Evolutionary conservation across 192 early-diverging fungal species (phyloP).

Genomic region (Coemansia sp.): DNA sequence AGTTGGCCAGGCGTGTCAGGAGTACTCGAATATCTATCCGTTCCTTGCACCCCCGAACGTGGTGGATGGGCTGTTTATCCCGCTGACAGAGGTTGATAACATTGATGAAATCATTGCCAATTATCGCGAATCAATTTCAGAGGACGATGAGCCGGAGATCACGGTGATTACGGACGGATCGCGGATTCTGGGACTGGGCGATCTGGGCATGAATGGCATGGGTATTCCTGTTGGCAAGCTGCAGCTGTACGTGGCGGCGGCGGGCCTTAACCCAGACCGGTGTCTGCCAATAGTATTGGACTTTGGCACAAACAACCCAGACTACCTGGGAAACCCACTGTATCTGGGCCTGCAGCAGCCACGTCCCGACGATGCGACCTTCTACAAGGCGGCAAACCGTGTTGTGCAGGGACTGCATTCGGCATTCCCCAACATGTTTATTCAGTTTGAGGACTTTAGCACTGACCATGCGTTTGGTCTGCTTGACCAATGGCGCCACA

Average conservation of each 20-base stretch:
- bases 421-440: conserved; percentile 79
- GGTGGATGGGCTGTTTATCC: conserved; percentile 83
- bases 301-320: conserved; percentile 84
- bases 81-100: conserved; percentile 71
- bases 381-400: conserved; percentile 75
- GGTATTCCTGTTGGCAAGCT: conserved; percentile 95
- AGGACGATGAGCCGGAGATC: conserved; percentile 71
- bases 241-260: conserved; percentile 82
- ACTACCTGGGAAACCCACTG: conserved; percentile 78
- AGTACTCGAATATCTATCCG: conserved; percentile 86
- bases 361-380: conserved; percentile 61
- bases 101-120: conserved; percentile 74
- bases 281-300: conserved; percentile 90
- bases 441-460: conserved; percentile 97
- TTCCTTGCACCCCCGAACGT: conserved; percentile 72
- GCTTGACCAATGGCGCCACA: conserved; percentile 73
- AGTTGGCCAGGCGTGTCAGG: conserved; percentile 77
- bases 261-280: conserved; percentile 79
- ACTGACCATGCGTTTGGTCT: conserved; percentile 89
- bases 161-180: conserved; percentile 93
- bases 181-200: conserved; percentile 89
- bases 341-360: conserved; percentile 80
- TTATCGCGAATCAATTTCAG: conserved; percentile 67
- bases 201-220: conserved; percentile 92
- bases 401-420: conserved; percentile 70